phyloP scores from a whole-genome alignment of 208 protist genomes.

The Trypanosoma mega region DNA sequence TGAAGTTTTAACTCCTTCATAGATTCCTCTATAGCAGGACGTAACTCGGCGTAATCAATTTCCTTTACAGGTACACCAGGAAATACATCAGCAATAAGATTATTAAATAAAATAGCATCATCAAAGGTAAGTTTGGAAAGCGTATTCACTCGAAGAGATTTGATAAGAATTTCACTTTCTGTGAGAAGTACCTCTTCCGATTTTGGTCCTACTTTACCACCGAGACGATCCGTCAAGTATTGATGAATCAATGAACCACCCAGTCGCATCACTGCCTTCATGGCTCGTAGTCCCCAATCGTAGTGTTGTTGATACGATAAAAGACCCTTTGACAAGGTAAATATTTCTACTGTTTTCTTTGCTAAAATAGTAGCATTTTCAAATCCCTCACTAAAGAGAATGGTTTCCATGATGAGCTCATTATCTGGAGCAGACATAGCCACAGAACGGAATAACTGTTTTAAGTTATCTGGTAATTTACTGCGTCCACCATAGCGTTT shows the following conservation, averaged over 20 bases:
- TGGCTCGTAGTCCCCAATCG: constrained; percentile 98
- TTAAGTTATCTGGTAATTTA: constrained; percentile 99
- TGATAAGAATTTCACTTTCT: constrained; percentile 96
- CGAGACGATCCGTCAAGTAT: constrained; percentile 85
- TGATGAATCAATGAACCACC: constrained; percentile 89
- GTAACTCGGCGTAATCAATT: constrained; percentile 92
- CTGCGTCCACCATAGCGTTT: constrained; percentile 98
- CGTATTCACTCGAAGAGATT: constrained; percentile 96
- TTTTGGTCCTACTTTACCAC: constrained; percentile 53
- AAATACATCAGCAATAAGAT: constrained; percentile 95
- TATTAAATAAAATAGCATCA: constrained; percentile 94
- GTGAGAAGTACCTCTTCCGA: constrained; percentile 65
- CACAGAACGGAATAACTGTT: constrained; percentile 98
- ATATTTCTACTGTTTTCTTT: constrained; percentile 94
- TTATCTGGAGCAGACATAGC: constrained; percentile 99
- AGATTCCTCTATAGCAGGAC: constrained; percentile 87
- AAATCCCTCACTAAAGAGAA: constrained; percentile 98
- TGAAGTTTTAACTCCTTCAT: constrained; percentile 91
- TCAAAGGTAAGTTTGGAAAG: constrained; percentile 98
- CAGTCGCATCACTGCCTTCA: constrained; percentile 96
- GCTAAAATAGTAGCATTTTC: constrained; percentile 92
- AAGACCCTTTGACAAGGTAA: constrained; percentile 93
- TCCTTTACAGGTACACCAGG: constrained; percentile 86
- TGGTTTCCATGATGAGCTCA: constrained; percentile 97
- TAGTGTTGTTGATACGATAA: constrained; percentile 98